phyloP scores from a whole-genome alignment of 352 stramenopile species.

The Aphanomyces astaci region DNA sequence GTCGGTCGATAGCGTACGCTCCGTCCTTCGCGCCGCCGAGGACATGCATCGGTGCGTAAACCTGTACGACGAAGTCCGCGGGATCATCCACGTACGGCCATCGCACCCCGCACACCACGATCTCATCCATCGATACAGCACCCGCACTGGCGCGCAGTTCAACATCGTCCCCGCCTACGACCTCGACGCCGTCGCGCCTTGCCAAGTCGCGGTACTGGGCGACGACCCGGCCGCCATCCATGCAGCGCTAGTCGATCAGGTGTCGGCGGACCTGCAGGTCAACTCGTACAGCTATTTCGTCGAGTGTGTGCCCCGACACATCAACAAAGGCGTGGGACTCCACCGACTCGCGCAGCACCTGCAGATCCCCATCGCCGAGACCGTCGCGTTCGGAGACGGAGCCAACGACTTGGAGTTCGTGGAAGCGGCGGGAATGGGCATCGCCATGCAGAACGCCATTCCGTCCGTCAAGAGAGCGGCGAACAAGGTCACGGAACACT shows the following conservation, averaged over 20 bases:
- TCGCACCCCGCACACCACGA: constrained; percentile 12
- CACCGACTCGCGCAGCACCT: constrained; percentile 34
- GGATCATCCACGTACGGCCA: constrained; percentile 13
- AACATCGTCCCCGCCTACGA: constrained; percentile 16
- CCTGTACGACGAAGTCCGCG: constrained; percentile 17
- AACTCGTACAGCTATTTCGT: constrained; percentile 21
- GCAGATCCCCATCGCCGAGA: constrained; percentile 30
- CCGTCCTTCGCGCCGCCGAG: background rate
- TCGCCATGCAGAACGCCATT: constrained; percentile 57
- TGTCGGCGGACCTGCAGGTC: background rate
- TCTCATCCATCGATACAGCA: constrained; percentile 16
- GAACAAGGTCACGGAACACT: constrained; percentile 33
- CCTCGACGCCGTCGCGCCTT: background rate
- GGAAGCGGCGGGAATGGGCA: constrained; percentile 35
- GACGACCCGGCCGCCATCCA: constrained; percentile 12
- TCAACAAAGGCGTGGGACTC: constrained; percentile 50
- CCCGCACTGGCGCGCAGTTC: constrained; percentile 9
- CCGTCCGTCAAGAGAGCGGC: constrained; percentile 33
- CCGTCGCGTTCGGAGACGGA: constrained; percentile 61
- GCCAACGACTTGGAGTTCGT: constrained; percentile 67
- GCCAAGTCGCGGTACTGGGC: constrained; percentile 15
- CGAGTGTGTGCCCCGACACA: constrained; percentile 17
- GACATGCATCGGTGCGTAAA: constrained; percentile 20
- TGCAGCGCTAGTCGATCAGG: background rate
- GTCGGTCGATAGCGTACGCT: background rate